Evolutionary conservation across 768 basidiomycete species (phyloP), one percentile per base, ranked within the genome.

Genomic region (Suillus subalutaceus): DNA sequence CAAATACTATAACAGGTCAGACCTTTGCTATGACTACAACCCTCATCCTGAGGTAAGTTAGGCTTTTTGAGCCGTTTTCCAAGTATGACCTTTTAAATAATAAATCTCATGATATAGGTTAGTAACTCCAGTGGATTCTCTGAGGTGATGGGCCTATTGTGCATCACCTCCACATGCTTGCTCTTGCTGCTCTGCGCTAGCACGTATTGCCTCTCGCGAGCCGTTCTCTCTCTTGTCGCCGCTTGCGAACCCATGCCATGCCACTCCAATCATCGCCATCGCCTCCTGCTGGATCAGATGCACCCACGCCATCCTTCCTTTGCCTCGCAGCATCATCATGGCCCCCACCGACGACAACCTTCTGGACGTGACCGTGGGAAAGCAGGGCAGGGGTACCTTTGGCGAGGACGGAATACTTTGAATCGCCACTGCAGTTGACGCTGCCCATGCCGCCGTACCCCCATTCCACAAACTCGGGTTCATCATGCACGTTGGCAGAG

Each of bases 391-490:
- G 59, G 16, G 26, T 12, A 13, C 41, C 59, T 4, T 30, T 43
- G 18, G 59, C 59, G 8, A 60, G 59, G 41, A 43, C 59, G 3
- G 59, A 60, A 43, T 60, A 60, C 18, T 32, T 60, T 43, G 59
- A 60, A 38, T 74, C 72, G 44, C 72, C 75, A 35, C 71, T 76
- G 32, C 72, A 73, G 10, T 72, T 63, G 4, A 82, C 80, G 48
- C 84, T 85, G 32, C 94, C 94, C 90, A 94, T 90, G 3, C 92
- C 92, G 41, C 92, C 92, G 66, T 91, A 92, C 0, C 94, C 94
- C 94, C 94, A 96, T 77, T 96, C 94, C 18, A 94, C 92, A 70
- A 96, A 96, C 73, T 90, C 90, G 38, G 91, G 90, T 0, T 88
- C 85, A 35, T 88, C 87, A 6, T 82, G 81, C n/a, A 81, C 87